A percentile compares a stretch with the other conserved stretches of the same genome.
phyloP scores from a whole-genome alignment of 805 yeast genomes.

The Huiozyma naganishii region DNA sequence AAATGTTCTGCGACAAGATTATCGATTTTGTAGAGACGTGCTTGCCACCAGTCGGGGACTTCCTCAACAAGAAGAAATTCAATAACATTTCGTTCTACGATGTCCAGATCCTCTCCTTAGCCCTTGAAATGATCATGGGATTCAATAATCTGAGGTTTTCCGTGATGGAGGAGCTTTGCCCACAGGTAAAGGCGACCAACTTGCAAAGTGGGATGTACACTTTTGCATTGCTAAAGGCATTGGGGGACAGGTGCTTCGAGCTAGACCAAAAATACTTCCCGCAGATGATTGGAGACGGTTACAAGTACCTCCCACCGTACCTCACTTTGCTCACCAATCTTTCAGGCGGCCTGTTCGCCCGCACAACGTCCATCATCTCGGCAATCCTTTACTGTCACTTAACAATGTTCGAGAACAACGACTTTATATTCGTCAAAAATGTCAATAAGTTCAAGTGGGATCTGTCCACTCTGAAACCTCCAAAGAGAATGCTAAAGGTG shows the following conservation, averaged over 20 bases:
- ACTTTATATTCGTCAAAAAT: constrained; percentile 1
- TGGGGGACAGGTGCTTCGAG: constrained; percentile 5
- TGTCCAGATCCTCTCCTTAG: constrained; percentile 1
- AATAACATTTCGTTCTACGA: not conserved
- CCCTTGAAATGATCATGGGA: constrained; percentile 4
- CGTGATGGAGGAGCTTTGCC: constrained; percentile 5
- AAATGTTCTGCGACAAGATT: not conserved
- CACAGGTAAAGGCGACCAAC: constrained; percentile 5
- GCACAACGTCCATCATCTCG: constrained; percentile 5
- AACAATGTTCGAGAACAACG: constrained; percentile 2
- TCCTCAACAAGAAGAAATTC: not conserved
- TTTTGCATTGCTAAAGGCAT: constrained; percentile 10
- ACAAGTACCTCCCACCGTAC: constrained; percentile 13
- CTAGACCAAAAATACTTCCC: constrained; percentile 14
- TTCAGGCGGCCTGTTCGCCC: constrained; percentile 3
- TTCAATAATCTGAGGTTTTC: constrained; percentile 11
- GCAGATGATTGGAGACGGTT: constrained; percentile 4
- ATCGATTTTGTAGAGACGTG: constrained; percentile 2
- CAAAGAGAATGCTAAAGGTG: constrained; percentile 1
- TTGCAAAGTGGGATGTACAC: constrained; percentile 9
- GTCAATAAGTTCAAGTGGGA: constrained; percentile 4
- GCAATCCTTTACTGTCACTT: constrained; percentile 3
- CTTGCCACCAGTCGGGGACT: constrained; percentile 1
- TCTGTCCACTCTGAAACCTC: constrained; percentile 2
- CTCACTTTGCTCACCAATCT: constrained; percentile 1